Evolutionary conservation across 192 early-diverging fungal species (phyloP), one percentile per base, ranked within the genome.

Genomic region (Umbelopsis sp.): DNA sequence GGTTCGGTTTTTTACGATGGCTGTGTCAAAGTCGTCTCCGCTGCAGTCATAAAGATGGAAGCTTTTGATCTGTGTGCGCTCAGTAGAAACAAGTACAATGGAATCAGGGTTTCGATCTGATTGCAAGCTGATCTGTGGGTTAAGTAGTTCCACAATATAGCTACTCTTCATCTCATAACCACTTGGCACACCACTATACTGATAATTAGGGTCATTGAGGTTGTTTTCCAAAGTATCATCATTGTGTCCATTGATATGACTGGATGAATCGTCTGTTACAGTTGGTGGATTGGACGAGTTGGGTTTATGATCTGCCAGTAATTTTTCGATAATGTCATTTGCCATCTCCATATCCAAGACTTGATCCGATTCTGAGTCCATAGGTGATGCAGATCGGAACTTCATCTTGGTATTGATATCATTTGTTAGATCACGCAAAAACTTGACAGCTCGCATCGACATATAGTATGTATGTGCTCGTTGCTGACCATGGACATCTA

Each of bases 391-490:
- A 45, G 45, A 16, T 65, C 24, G 20, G 12, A 71, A 38, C 26
- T 66, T 47, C 21, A 52, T 16, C 24, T 66, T 76, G n/a, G 66
- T 31, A 12, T 73, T 43, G 8, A 70, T 56, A 34, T 50, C 53
- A 29, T 76, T 68, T 17, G 86, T 82, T 20, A 94, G 74, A 41
- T 93, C 93, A 44, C 86, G 84, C 62, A 90, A 86, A n/a, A 95
- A 90, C 68, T 90, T 87, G 21, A 90, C 84, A 0, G 95, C 90
- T n/a, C 91, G 77, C 69, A 88, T 91, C 26, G 94, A 95, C 70
- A 96, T 84, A 72, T 91, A 96, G 81, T 96, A 96, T 53, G 83
- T 81, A 14, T 94, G 80, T 9, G 90, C 90, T 14, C 88, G 88
- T 22, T 87, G 68, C 22, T 90, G 88, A 45, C 86, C 83, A 54